phyloP scores from a whole-genome alignment of 139 green algal species.

The Ulvella scutata region DNA sequence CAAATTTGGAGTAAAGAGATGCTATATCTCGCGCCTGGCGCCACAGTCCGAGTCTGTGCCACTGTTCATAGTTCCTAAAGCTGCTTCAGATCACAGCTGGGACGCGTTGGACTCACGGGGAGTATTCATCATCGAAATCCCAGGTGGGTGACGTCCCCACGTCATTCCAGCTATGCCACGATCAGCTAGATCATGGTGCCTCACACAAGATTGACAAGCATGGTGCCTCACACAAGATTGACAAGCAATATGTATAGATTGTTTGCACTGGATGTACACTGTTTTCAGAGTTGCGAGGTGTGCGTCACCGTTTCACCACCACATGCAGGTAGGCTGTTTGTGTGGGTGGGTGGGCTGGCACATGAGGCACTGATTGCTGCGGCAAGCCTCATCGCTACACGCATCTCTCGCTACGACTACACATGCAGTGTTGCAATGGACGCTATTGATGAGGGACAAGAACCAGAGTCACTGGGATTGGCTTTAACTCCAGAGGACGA shows the following conservation, averaged over 20 bases:
- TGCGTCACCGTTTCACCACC: too few relatives aligned
- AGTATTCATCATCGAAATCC: conserved; percentile 30
- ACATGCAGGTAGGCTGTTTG: neutral
- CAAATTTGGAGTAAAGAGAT: neutral
- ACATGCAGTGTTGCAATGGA: neutral
- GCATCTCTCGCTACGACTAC: neutral
- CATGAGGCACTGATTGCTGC: neutral
- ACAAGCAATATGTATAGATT: too few relatives aligned
- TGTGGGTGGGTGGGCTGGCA: neutral
- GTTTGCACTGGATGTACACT: too few relatives aligned
- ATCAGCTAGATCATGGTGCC: too few relatives aligned
- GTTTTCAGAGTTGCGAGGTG: too few relatives aligned
- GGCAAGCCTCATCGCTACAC: neutral
- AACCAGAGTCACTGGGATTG: neutral
- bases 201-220: too few relatives aligned
- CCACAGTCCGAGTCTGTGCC: conserved; percentile 48
- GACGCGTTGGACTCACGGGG: conserved; percentile 41
- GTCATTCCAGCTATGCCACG: too few relatives aligned
- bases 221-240: too few relatives aligned
- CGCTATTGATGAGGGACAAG: neutral
- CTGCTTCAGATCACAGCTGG: conserved; percentile 13
- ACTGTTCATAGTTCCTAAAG: conserved; percentile 30
- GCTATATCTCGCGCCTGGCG: conserved; percentile 44
- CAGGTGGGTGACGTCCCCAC: too few relatives aligned
- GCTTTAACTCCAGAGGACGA: neutral